Evolutionary conservation across 345 rosid genomes (phyloP).

Genomic region (Eucalyptus shirleyi): DNA sequence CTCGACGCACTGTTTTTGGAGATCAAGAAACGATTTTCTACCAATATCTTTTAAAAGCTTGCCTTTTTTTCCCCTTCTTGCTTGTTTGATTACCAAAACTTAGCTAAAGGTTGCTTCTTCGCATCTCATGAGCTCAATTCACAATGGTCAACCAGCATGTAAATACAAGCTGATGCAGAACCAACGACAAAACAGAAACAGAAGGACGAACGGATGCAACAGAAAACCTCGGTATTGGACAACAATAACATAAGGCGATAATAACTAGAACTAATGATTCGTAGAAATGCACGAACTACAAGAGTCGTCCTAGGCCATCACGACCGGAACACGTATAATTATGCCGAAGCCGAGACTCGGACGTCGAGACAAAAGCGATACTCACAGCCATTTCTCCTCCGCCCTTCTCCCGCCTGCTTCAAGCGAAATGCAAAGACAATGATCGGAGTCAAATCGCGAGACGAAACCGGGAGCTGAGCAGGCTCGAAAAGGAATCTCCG

Average conservation of each 20-base stretch:
- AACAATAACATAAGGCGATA: background rate
- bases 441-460: background rate
- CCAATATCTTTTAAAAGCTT: background rate
- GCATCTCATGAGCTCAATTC: background rate
- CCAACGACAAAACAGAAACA: background rate
- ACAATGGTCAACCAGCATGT: background rate
- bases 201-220: background rate
- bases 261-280: background rate
- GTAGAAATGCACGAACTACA: background rate
- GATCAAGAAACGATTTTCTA: background rate
- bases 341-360: background rate
- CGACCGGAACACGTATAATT: background rate
- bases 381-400: background rate
- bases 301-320: background rate
- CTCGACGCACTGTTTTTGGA: background rate
- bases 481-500: background rate
- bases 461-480: background rate
- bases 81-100: background rate
- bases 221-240: background rate
- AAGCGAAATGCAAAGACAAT: background rate
- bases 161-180: background rate
- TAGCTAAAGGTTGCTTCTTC: background rate
- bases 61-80: background rate
- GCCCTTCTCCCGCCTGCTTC: background rate
- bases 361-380: background rate